These are phyloP conservation scores for Podila verticillata DNA, from an alignment of 192 early-diverging fungal genomes.

Conservation along the genomic window DNA sequence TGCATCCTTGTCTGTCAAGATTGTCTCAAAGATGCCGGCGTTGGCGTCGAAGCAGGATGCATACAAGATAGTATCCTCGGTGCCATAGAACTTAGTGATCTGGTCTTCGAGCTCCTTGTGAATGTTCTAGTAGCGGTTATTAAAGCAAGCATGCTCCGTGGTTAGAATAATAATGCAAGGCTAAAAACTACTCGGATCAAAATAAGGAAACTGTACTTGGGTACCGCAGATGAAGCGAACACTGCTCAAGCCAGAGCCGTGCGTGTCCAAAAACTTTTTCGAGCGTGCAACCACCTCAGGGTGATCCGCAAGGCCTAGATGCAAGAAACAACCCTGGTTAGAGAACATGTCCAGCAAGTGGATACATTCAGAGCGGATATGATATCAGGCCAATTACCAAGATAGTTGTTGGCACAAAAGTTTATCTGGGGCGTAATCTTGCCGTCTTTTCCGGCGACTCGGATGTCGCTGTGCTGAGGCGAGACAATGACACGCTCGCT, in stretches of 20 bases:
- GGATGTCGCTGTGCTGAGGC: constrained; percentile 63
- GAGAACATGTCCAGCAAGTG: no score
- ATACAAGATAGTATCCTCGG: constrained; percentile 71
- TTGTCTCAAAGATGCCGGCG: constrained; percentile 72
- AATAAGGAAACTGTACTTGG: constrained; percentile 38
- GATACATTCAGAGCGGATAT: no score
- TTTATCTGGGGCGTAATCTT: constrained; percentile 53
- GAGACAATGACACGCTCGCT: constrained; percentile 70
- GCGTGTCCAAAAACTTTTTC: constrained; percentile 60
- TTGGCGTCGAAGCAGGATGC: constrained; percentile 79
- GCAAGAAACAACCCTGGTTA: no score
- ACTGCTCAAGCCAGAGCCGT: constrained; percentile 71
- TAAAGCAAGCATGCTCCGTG: constrained; percentile 52
- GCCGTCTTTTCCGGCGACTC: constrained; percentile 52
- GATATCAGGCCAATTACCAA: constrained; percentile 36
- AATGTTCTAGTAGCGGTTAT: constrained; percentile 47
- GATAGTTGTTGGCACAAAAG: constrained; percentile 81
- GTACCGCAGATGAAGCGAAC: constrained; percentile 81
- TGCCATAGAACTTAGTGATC: constrained; percentile 67
- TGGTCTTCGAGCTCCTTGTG: constrained; percentile 72
- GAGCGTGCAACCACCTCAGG: constrained; percentile 63
- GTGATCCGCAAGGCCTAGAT: constrained; percentile 59
- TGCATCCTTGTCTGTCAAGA: constrained; percentile 65
- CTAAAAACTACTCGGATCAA: neutral
- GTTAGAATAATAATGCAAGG: neutral